Base-by-base conservation (phyloP, 148 eudicot species). In the Pharnaceum exiguum region DNA sequence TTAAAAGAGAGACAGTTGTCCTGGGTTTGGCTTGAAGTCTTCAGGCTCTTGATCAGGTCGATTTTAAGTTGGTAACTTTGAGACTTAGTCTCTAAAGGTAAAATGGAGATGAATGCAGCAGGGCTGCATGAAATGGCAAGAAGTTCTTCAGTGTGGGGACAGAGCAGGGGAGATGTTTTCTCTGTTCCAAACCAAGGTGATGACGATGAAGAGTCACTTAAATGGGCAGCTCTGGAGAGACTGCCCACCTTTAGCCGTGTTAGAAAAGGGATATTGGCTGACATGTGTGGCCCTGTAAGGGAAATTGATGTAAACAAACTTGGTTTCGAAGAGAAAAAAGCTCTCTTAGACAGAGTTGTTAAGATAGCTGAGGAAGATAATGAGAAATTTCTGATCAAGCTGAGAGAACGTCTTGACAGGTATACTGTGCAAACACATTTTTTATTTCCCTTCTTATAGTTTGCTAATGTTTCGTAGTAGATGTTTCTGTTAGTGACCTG, bases 121-220 rank as follows among this genome's bases (percentile, higher is more conserved):
- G 38, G 12, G 7, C 12, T 35, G 12, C 12, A 35, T 12, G 12
- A 12, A 35, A 12, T 12, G 38, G 12, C 38, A 7, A 35, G 38
- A 35, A 63, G 69, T 57, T 55, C 69, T 16, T 32, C 62, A 12
- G 6, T 53, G 46, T 59, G 76, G 76, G 62, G 76, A 21, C 52
- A 67, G 50, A 42, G 48, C 18, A 72, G 60, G 2, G 23, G 59
- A 29, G 78, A 76, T 9, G 10, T 66, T 9, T 72, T 79, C 22
- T 73, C 84, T 15, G 18, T 21, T 13, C 62, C 80, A 5, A 29
- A 53, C 7, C 31, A 49, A 1, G 69, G 66, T 19, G 67, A 71
- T 23, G 82, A 72, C 3, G 87, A 82, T 39, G 82, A 82, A 65
- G 79, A 68, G 29, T 84, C 84, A 17, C 69, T 79, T 7, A 74